Evolutionary conservation across 352 stramenopile species (phyloP), one percentile per base, ranked within the genome.

Genomic region (Pythium biforme): DNA sequence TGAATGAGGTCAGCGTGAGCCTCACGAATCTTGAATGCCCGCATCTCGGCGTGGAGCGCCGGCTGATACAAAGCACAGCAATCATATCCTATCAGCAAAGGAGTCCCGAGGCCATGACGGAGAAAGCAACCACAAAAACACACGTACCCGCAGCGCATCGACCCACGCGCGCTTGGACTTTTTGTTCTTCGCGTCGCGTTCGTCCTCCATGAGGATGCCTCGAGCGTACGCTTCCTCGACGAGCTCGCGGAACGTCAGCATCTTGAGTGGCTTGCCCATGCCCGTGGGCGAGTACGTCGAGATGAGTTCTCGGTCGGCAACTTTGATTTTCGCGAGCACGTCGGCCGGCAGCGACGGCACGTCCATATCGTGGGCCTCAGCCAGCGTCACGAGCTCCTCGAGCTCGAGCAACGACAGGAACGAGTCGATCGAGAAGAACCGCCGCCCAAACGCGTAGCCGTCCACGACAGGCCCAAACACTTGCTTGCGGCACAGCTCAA

Each of bases 151-250:
- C 14, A 91, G 66, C 23, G 72, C 55, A 39, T 84, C 72, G 47
- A 89, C 68, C 76, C 81, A 88, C 15, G 69, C 74, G 19, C 76
- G 67, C 52, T 91, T 91, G 50, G 72, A 82, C 59, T 78, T 88
- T 58, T 87, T 89, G 43, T 73, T 76, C 25, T 74, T 85, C 15
- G 37, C 64, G 31, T 79, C 73, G 15, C 59, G 70, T 6, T 62
- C 58, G 26, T 62, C 55, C n/a, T 72, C 68, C 56, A 73, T 76
- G 47, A 73, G 62, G 31, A 89, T 48, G 3, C 76, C 78, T 20
- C 79, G 66, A 7, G 61, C 70, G 39, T 86, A 69, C 12, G 74
- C 79, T 51, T 91, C 82, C 20, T 68, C 75, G 45, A 86, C 69
- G n/a, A 89, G 55, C 26, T 91, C 79, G 33, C 76, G 74, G 33